Evolutionary conservation across 1,284 basidiomycete species (phyloP).

Genomic region (Cutaneotrichosporon dermatis): DNA sequence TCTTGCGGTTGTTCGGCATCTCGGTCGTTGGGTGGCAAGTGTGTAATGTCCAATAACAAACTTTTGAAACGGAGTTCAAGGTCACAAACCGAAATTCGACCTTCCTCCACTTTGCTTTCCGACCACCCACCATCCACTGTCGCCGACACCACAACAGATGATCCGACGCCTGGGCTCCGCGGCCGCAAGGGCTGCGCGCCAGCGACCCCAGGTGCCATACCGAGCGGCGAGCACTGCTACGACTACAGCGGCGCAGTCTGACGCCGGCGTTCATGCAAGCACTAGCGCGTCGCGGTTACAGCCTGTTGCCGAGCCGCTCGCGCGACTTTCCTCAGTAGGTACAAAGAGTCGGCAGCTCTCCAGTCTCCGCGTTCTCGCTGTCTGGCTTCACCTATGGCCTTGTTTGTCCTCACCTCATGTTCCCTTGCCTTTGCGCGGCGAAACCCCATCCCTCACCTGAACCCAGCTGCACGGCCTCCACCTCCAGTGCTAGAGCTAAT

Average conservation of each 20-base stretch:
- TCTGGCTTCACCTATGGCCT: too few species aligned
- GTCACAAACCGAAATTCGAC: neutral
- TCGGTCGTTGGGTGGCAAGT: conserved; percentile 4
- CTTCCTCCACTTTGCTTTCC: neutral
- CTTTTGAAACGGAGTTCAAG: neutral
- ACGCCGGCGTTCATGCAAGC: too few species aligned
- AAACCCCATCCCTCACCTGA: too few species aligned
- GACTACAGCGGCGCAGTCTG: too few species aligned
- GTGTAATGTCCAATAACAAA: conserved; percentile 9
- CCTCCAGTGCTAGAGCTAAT: neutral
- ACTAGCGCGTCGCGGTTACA: neutral
- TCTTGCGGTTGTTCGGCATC: conserved; percentile 45
- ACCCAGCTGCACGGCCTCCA: too few species aligned
- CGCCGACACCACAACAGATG: neutral
- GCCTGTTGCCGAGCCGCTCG: neutral
- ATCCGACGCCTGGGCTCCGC: conserved; percentile 1
- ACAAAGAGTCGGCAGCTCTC: too few species aligned
- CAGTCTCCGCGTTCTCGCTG: too few species aligned
- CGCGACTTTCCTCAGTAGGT: neutral
- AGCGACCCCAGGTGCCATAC: neutral
- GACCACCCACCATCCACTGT: neutral
- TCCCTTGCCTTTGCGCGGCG: too few species aligned
- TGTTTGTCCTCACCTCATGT: too few species aligned
- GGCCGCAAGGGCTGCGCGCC: neutral
- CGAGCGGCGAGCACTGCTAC: neutral